phyloP scores from a whole-genome alignment of 495 filamentous ascomycete genomes.

The Cercophora newfieldiana region DNA sequence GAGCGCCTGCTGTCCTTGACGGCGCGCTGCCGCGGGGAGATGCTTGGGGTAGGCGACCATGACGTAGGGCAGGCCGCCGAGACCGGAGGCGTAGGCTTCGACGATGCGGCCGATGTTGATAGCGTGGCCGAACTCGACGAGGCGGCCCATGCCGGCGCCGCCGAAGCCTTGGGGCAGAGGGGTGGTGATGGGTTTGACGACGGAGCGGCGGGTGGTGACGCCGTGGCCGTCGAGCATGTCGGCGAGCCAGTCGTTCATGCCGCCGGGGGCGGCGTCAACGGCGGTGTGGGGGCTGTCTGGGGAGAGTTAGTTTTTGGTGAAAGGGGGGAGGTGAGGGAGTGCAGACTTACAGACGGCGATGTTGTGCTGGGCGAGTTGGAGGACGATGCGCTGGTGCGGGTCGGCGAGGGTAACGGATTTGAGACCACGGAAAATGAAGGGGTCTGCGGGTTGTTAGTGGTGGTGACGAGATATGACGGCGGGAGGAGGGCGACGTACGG shows the following conservation, averaged over 20 bases:
- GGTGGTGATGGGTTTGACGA: slow-evolving; percentile 38
- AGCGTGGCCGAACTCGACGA: slow-evolving; percentile 61
- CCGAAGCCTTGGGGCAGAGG: slow-evolving; percentile 54
- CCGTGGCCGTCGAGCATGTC: slow-evolving; percentile 61
- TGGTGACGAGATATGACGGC: slow-evolving; percentile 5
- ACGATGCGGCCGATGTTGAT: slow-evolving; percentile 63
- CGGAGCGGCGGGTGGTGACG: slow-evolving; percentile 31
- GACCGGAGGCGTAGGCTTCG: slow-evolving; percentile 43
- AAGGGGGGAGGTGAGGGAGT: background rate
- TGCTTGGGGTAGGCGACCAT: slow-evolving; percentile 43
- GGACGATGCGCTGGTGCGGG: slow-evolving; percentile 79
- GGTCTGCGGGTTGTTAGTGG: slow-evolving; percentile 57
- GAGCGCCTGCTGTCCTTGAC: slow-evolving; percentile 4
- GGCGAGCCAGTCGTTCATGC: slow-evolving; percentile 93
- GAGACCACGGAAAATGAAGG: slow-evolving; percentile 90
- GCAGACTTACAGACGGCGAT: slow-evolving; percentile 69
- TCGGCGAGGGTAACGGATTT: slow-evolving; percentile 84
- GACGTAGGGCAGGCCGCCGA: slow-evolving; percentile 40
- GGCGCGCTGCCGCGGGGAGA: background rate
- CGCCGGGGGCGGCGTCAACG: slow-evolving; percentile 82
- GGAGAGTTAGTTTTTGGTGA: background rate
- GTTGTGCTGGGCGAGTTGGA: slow-evolving; percentile 81
- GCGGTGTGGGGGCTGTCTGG: slow-evolving; percentile 85
- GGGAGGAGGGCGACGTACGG: slow-evolving; percentile 52
- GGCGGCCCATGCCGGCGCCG: slow-evolving; percentile 74